A percentile compares a stretch with the other conserved stretches of the same genome.
Evolutionary conservation across 1,284 basidiomycete species (phyloP).

Genomic region (Erythrobasidium hasegawianum): DNA sequence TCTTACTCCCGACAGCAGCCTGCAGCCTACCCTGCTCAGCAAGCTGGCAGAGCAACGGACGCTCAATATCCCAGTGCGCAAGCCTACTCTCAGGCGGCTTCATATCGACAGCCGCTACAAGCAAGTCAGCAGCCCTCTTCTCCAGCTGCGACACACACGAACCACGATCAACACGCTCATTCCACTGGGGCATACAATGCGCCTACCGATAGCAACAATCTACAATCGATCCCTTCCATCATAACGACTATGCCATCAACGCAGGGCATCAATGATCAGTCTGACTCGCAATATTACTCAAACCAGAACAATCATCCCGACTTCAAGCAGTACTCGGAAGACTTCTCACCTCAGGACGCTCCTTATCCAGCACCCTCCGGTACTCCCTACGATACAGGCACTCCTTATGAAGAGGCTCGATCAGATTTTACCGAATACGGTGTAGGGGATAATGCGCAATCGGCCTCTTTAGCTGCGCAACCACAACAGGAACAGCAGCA

Average conservation of each 20-base stretch:
- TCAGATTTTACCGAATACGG: neutral
- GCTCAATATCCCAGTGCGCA: neutral
- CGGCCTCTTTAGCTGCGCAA: neutral
- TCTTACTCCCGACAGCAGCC: neutral
- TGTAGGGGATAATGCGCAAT: neutral
- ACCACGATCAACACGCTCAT: neutral
- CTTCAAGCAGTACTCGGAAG: neutral
- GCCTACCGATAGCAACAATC: neutral
- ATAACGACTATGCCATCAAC: neutral
- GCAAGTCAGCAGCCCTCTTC: no score
- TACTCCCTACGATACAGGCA: neutral
- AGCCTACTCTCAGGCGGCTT: neutral
- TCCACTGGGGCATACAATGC: neutral
- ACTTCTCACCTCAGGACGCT: neutral
- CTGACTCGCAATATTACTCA: neutral
- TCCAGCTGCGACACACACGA: no score
- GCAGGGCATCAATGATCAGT: neutral
- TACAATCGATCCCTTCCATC: neutral
- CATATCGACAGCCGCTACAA: neutral
- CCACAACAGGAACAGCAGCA: neutral
- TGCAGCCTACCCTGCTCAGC: neutral
- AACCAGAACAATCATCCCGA: neutral
- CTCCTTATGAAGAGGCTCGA: neutral
- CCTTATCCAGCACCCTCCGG: constrained; percentile 1
- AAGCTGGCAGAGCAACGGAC: neutral